These are phyloP conservation scores for Urtica urens DNA, from an alignment of 306 rosid species.

Conservation along the genomic window DNA sequence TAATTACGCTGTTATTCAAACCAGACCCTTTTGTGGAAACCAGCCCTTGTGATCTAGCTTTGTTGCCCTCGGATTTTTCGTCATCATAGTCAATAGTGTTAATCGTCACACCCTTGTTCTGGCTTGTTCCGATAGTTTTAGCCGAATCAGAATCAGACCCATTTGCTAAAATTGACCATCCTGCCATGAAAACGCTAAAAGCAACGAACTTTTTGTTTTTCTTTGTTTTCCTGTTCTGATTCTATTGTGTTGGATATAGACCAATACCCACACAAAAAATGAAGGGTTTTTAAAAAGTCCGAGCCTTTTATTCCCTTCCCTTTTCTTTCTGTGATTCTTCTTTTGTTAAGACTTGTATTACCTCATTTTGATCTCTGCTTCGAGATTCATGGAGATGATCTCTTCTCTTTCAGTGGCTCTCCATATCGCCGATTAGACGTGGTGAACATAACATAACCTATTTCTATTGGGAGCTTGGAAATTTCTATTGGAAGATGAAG, in stretches of 20 bases:
- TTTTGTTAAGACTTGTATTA: not conserved
- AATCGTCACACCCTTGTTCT: slow-evolving; percentile 15
- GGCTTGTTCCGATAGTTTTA: slow-evolving; percentile 23
- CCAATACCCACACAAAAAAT: too few relatives aligned
- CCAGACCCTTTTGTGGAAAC: slow-evolving; percentile 7
- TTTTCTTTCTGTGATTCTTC: too few relatives aligned
- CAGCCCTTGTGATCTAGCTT: slow-evolving; percentile 25
- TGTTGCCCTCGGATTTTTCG: slow-evolving; percentile 11
- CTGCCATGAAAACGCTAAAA: slow-evolving; percentile 44
- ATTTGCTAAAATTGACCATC: slow-evolving; percentile 38
- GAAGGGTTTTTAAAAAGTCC: too few relatives aligned
- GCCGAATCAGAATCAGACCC: slow-evolving; percentile 38
- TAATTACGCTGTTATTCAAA: slow-evolving; percentile 11
- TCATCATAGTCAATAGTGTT: slow-evolving; percentile 10
- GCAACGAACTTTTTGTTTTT: slow-evolving; percentile 14
- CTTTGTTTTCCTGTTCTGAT: slow-evolving; percentile 8
- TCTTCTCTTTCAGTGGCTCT: too few relatives aligned
- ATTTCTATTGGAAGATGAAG: too few relatives aligned
- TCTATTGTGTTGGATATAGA: too few relatives aligned
- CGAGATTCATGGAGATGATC: too few relatives aligned
- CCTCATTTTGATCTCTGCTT: too few relatives aligned
- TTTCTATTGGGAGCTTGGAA: too few relatives aligned
- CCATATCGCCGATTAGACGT: too few relatives aligned
- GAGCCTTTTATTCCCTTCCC: too few relatives aligned
- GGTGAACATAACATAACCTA: too few relatives aligned